phyloP scores from a whole-genome alignment of 2,329 filamentous ascomycete species.

The Arthrobotrys megalospora region DNA sequence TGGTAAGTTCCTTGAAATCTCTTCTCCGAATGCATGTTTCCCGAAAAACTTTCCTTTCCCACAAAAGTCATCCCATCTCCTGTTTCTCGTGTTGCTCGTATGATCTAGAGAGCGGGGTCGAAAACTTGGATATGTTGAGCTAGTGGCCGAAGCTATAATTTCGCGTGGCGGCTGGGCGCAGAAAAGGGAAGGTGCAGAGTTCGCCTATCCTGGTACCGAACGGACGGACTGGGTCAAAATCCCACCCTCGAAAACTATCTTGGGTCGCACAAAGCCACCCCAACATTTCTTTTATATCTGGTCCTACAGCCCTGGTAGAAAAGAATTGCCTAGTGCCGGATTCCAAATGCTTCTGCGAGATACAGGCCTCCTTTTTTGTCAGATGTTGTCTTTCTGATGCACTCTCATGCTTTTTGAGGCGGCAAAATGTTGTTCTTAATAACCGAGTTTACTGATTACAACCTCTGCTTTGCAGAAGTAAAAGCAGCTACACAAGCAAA shows the following conservation, averaged over 20 bases:
- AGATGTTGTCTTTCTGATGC: slow-evolving; percentile 30
- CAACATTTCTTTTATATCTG: slow-evolving; percentile 47
- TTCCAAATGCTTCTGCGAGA: slow-evolving; percentile 28
- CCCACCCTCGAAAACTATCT: slow-evolving; percentile 11
- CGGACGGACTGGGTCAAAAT: slow-evolving; percentile 33
- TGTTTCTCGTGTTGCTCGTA: slow-evolving; percentile 28
- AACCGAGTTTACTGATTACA: slow-evolving; percentile 58
- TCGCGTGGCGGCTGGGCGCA: slow-evolving; percentile 52
- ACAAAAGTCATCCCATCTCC: slow-evolving; percentile 16
- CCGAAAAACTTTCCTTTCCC: not conserved
- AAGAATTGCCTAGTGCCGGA: slow-evolving; percentile 6
- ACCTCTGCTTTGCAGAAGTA: slow-evolving; percentile 61
- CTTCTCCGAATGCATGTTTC: not conserved
- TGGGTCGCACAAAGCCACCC: slow-evolving; percentile 52
- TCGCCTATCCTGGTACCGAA: slow-evolving; percentile 58
- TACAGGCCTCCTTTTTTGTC: not conserved
- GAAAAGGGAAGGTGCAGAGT: slow-evolving; percentile 60
- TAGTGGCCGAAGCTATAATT: slow-evolving; percentile 45
- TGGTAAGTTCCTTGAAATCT: slow-evolving; percentile 38
- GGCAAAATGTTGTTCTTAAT: slow-evolving; percentile 52
- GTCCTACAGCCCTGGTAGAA: slow-evolving; percentile 5
- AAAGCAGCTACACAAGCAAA: slow-evolving; percentile 57
- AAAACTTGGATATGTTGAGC: slow-evolving; percentile 23
- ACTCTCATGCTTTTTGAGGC: not conserved
- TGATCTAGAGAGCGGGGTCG: slow-evolving; percentile 54